phyloP scores from a whole-genome alignment of 1,284 basidiomycete genomes.

The Schizopora paradoxa region DNA sequence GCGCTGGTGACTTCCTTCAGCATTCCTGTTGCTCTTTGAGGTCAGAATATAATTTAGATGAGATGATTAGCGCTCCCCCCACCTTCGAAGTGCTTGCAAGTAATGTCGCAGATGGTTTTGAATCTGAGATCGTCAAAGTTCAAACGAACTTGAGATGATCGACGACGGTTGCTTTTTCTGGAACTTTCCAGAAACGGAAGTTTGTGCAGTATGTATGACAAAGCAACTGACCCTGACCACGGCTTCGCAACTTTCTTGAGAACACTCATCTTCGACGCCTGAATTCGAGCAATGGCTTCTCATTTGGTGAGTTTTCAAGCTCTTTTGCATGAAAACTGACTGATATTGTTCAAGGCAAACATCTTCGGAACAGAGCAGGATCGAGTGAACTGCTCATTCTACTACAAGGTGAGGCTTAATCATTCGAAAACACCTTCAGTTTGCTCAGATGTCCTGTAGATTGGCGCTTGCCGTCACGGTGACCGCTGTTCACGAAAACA shows the following conservation, averaged over 20 bases:
- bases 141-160: no score
- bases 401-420: slow-evolving; percentile 70
- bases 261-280: background rate
- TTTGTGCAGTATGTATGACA: no score
- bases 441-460: slow-evolving; percentile 40
- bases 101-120: no score
- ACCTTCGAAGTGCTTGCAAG: no score
- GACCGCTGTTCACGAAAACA: slow-evolving; percentile 96
- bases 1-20: no score
- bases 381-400: slow-evolving; percentile 92
- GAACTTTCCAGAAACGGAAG: slow-evolving; percentile 2
- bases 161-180: no score
- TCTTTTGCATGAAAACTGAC: slow-evolving; percentile 1
- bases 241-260: no score
- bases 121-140: no score
- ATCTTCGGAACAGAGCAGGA: slow-evolving; percentile 90
- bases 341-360: slow-evolving; percentile 50
- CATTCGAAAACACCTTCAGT: slow-evolving; percentile 5
- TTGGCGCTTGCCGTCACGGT: slow-evolving; percentile 94
- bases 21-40: no score
- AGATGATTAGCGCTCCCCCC: no score
- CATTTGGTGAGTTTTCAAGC: slow-evolving; percentile 43
- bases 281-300: slow-evolving; percentile 60
- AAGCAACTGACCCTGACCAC: no score
- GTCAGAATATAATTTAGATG: no score